Percentiles rank a stretch among this genome's conserved stretches.
Conservation (phyloP, 179 eudicot genomes). For the Spinacia oleracea region DNA sequence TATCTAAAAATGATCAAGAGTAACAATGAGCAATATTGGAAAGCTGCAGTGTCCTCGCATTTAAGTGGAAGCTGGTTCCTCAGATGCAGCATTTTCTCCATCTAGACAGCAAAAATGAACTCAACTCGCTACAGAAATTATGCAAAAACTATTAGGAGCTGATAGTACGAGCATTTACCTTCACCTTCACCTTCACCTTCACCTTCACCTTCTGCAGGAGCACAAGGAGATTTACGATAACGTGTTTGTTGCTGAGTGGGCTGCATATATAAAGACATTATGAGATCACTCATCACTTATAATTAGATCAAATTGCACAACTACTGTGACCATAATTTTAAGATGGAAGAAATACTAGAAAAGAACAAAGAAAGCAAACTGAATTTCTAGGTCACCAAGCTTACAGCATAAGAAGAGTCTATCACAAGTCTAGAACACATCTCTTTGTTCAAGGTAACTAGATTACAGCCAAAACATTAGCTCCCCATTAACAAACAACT, state of each 20-base stretch:
- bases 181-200: constrained; percentile 81
- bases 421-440: not conserved
- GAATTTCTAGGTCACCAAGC: not conserved
- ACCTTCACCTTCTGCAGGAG: constrained; percentile 94
- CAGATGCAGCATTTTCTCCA: constrained; percentile 56
- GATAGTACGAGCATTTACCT: constrained; percentile 62
- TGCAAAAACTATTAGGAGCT: not conserved
- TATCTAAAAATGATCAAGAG: constrained; percentile 22
- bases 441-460: not conserved
- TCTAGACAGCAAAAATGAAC: constrained; percentile 28
- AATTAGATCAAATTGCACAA: not conserved
- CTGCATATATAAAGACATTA: constrained; percentile 33
- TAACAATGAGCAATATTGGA: constrained; percentile 32
- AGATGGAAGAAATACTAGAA: not conserved
- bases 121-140: not conserved
- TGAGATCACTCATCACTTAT: not conserved
- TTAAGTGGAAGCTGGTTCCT: constrained; percentile 54
- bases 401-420: not conserved
- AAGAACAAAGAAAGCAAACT: not conserved
- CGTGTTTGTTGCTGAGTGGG: constrained; percentile 98
- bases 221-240: constrained; percentile 89
- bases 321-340: not conserved
- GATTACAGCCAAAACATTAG: not conserved
- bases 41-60: constrained; percentile 38
- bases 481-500: not conserved